Evolutionary conservation across 345 rosid genomes (phyloP).

Genomic region (Eucalyptus brandiana): DNA sequence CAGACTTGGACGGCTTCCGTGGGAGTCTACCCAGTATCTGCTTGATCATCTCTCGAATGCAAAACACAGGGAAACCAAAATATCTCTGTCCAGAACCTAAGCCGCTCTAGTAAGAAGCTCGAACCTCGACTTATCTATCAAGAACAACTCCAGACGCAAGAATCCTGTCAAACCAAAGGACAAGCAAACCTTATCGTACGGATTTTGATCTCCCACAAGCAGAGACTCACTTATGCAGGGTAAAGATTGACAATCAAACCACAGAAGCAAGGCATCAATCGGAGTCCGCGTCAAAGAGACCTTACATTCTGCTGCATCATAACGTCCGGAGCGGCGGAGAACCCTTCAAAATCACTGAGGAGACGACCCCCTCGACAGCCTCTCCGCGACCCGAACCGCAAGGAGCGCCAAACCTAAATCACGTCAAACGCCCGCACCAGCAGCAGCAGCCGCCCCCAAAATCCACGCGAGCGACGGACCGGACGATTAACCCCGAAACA

Average conservation of each 20-base stretch:
- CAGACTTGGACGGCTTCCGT: conserved; percentile 59
- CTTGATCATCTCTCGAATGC: conserved; percentile 41
- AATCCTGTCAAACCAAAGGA: not conserved
- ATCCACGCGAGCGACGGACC: not conserved
- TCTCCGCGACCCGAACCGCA: not conserved
- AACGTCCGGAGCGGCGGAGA: not conserved
- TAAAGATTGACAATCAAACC: not conserved
- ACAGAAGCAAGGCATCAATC: not conserved
- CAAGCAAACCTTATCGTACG: not conserved
- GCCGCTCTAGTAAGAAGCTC: not conserved
- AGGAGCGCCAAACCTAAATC: not conserved
- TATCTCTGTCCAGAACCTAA: not conserved
- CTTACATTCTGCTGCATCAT: not conserved
- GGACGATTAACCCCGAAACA: not conserved
- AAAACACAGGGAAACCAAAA: not conserved
- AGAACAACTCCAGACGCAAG: not conserved
- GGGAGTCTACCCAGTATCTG: conserved; percentile 85
- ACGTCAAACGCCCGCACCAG: not conserved
- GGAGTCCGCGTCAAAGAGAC: not conserved
- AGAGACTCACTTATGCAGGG: not conserved
- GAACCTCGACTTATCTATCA: not conserved
- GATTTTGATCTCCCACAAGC: not conserved
- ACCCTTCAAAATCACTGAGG: not conserved
- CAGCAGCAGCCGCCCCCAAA: not conserved
- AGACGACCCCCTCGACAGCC: not conserved